Base-by-base conservation (phyloP, 1,284 basidiomycete species). In the Cryptococcus amylolentus region DNA sequence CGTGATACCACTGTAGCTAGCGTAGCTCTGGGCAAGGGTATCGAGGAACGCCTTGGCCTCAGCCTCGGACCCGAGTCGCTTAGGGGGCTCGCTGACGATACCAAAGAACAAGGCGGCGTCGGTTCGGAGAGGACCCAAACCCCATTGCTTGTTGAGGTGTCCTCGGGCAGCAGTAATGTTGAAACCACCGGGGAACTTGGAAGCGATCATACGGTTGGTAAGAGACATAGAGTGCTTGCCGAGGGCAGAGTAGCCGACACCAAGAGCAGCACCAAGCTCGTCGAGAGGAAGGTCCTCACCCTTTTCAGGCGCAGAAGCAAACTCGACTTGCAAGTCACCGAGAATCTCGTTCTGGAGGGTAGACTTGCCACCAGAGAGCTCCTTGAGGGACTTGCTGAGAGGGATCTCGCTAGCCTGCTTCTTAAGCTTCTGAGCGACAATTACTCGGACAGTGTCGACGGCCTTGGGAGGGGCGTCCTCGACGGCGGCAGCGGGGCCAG, bases 101-200 rank as follows among this genome's bases (percentile, higher is more conserved):
- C 86, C 93, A 58, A 97, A 82, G 49, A 98, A 84, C 52, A 98
- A 84, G n/a, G 93, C 91, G 39, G 84, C 88, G 65, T 98, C 95
- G 14, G 89, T 85, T 56, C 95, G 90, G 41, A 84, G 83, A 9
- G 94, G 80, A 27, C 95, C 96, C 18, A 98, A 81, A 60, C 95
- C 95, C 94, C 93, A 97, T 38, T 84, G 84, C 81, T 96, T 97
- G 48, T 85, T 84, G 45, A 98, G 83, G 74, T 98, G 84, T 5
- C 84, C 79, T 79, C 96, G 95, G 77, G 94, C 91, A n/a, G 90
- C 84, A 4, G 94, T 91, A 27, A 89, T 82, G 75, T 97, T 97
- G 85, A 98, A 98, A 31, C 95, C 95, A 79, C 96, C 96, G 41
- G 96, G 96, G 88, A 98, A 94, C 81, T 98, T 98, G 58, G 87